Evolutionary conservation across 495 filamentous ascomycete genomes (phyloP).

Genomic region (Daldinia decipiens): DNA sequence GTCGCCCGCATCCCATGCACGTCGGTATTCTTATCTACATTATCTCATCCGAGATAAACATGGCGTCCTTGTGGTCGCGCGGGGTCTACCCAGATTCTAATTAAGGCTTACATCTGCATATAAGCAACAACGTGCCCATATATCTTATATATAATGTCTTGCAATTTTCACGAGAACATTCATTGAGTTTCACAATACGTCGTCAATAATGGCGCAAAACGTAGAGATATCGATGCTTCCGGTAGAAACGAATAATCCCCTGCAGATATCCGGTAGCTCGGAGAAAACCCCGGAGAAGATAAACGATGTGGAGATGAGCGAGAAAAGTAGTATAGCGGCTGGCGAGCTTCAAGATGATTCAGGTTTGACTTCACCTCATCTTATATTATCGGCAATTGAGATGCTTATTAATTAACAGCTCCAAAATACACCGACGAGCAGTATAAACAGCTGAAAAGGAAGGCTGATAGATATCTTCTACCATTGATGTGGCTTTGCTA

Average conservation of each 20-base stretch:
- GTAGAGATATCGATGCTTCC: slow-evolving; percentile 29
- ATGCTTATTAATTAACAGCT: slow-evolving; percentile 20
- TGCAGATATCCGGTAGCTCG: slow-evolving; percentile 15
- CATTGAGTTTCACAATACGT: background rate
- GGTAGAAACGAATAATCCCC: slow-evolving; percentile 7
- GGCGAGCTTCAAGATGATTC: slow-evolving; percentile 30
- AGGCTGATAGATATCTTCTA: slow-evolving; percentile 46
- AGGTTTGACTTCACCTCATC: slow-evolving; percentile 21
- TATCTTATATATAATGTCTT: background rate
- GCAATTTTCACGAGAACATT: background rate
- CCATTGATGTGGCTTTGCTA: slow-evolving; percentile 52
- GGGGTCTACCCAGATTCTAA: background rate
- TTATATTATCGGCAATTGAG: background rate
- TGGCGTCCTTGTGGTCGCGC: background rate
- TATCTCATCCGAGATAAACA: slow-evolving; percentile 15
- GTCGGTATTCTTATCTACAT: slow-evolving; percentile 24
- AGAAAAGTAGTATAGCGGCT: slow-evolving; percentile 36
- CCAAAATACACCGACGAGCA: slow-evolving; percentile 46
- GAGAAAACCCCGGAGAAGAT: slow-evolving; percentile 42
- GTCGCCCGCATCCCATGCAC: slow-evolving; percentile 8
- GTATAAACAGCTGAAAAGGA: slow-evolving; percentile 45
- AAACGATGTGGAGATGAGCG: slow-evolving; percentile 30
- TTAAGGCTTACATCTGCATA: slow-evolving; percentile 12
- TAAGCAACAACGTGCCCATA: slow-evolving; percentile 11
- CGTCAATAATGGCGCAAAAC: slow-evolving; percentile 23